Percentiles rank a stretch among this genome's conserved stretches.
These are phyloP conservation scores for Fusarium continuum DNA, from an alignment of 2,329 filamentous ascomycete genomes.

Conservation along the genomic window DNA sequence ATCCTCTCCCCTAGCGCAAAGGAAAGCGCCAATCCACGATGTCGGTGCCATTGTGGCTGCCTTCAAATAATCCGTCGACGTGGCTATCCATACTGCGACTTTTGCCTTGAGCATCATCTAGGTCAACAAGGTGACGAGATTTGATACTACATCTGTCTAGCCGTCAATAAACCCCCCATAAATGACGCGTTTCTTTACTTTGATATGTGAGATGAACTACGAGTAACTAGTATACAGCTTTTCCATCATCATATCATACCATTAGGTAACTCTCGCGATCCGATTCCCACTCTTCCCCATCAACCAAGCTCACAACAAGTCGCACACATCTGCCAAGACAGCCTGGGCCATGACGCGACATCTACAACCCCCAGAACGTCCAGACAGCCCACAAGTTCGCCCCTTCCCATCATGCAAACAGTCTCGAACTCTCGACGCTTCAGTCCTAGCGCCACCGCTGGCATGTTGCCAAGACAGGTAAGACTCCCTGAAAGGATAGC, in stretches of 20 bases:
- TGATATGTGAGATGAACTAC: background rate
- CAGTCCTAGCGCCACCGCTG: background rate
- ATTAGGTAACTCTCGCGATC: background rate
- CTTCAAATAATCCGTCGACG: background rate
- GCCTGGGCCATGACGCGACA: background rate
- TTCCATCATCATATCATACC: too few species aligned
- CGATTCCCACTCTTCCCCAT: background rate
- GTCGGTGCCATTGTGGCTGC: background rate
- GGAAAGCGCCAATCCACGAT: background rate
- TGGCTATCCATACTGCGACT: background rate
- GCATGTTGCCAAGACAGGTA: conserved; percentile 7
- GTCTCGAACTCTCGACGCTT: background rate
- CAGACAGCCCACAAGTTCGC: too few species aligned
- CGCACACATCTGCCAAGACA: background rate
- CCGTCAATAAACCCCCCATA: too few species aligned
- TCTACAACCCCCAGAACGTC: background rate
- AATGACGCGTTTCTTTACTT: background rate
- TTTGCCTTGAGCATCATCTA: background rate
- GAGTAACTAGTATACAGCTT: background rate
- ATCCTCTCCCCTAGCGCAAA: background rate
- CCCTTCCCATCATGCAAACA: background rate
- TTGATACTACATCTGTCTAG: too few species aligned
- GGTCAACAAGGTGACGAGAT: too few species aligned
- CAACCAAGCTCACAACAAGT: accelerated
- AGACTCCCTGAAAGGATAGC: background rate